These are phyloP conservation scores for Aspergillus luchuensis DNA, from an alignment of 2,329 filamentous ascomycete species.

Conservation along the genomic window DNA sequence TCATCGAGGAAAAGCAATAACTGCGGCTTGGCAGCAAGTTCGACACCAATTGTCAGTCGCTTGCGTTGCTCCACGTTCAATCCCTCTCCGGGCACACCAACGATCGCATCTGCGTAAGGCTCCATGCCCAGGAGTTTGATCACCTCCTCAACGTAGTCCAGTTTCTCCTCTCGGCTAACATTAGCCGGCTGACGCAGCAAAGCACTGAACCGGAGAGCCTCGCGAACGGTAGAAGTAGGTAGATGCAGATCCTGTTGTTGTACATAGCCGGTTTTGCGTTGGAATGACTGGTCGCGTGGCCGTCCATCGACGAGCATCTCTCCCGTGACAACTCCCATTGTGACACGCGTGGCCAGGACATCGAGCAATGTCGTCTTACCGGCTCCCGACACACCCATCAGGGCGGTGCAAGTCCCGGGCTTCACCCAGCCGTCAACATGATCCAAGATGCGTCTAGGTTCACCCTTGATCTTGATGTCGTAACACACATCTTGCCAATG, in stretches of 20 bases:
- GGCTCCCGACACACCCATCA: conserved; percentile 88
- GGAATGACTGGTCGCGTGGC: conserved; percentile 76
- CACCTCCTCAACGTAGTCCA: conserved; percentile 84
- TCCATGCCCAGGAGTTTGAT: conserved; percentile 92
- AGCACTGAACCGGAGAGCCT: conserved; percentile 85
- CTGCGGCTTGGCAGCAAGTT: conserved; percentile 86
- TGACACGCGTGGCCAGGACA: conserved; percentile 78
- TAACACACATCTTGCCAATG: conserved; percentile 85
- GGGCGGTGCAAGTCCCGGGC: conserved; percentile 81
- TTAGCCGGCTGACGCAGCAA: conserved; percentile 77
- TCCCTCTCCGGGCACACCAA: conserved; percentile 86
- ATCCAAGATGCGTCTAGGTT: conserved; percentile 74
- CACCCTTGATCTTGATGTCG: conserved; percentile 75
- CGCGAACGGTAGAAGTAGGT: conserved; percentile 78
- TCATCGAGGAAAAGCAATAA: conserved; percentile 90
- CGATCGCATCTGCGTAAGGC: conserved; percentile 82
- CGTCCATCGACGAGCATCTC: conserved; percentile 78
- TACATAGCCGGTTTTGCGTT: conserved; percentile 86
- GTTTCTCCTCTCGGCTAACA: conserved; percentile 71
- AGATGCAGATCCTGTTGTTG: conserved; percentile 91
- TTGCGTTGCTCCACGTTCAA: conserved; percentile 65
- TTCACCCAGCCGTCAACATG: conserved; percentile 92
- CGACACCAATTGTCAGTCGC: conserved; percentile 88
- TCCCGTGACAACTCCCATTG: conserved; percentile 83
- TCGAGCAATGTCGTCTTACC: conserved; percentile 95